phyloP scores from a whole-genome alignment of 169 alveolate genomes.

The Plasmodium relictum region DNA sequence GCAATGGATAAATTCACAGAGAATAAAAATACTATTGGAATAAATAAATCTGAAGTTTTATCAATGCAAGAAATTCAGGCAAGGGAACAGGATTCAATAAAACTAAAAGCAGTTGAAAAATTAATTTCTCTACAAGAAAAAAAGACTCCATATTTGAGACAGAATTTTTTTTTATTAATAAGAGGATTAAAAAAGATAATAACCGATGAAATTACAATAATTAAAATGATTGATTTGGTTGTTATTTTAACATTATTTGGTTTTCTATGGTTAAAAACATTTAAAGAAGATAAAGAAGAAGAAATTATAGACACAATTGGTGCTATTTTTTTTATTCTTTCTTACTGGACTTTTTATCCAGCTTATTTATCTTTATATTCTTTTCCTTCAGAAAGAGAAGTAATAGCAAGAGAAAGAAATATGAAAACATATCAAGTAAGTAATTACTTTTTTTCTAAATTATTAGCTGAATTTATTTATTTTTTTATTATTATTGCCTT shows the following conservation, averaged over 20 bases:
- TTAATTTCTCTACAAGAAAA: constrained; percentile 47
- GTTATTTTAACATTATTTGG: constrained; percentile 58
- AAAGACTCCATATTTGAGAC: constrained; percentile 42
- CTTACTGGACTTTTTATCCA: constrained; percentile 74
- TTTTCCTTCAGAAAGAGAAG: constrained; percentile 80
- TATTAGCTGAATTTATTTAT: constrained; percentile 62
- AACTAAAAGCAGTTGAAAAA: constrained; percentile 30
- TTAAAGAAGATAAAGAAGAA: constrained; percentile 44
- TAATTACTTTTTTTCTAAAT: constrained; percentile 65
- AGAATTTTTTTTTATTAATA: constrained; percentile 25
- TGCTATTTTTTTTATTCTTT: constrained; percentile 59
- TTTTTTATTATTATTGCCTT: constrained; percentile 43
- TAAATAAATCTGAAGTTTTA: neutral
- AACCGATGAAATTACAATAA: constrained; percentile 36
- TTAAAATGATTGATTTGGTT: constrained; percentile 37
- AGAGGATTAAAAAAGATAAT: constrained; percentile 60
- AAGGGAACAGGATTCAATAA: constrained; percentile 27
- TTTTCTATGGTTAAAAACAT: constrained; percentile 48
- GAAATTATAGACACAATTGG: constrained; percentile 66
- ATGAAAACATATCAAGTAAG: constrained; percentile 72
- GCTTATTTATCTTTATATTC: constrained; percentile 76
- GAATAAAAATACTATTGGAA: neutral
- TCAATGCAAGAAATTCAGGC: constrained; percentile 13
- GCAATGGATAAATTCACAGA: neutral
- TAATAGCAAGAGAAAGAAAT: constrained; percentile 77